These are phyloP conservation scores for Crithidia acanthocephali DNA, from an alignment of 208 protist species.

Conservation along the genomic window DNA sequence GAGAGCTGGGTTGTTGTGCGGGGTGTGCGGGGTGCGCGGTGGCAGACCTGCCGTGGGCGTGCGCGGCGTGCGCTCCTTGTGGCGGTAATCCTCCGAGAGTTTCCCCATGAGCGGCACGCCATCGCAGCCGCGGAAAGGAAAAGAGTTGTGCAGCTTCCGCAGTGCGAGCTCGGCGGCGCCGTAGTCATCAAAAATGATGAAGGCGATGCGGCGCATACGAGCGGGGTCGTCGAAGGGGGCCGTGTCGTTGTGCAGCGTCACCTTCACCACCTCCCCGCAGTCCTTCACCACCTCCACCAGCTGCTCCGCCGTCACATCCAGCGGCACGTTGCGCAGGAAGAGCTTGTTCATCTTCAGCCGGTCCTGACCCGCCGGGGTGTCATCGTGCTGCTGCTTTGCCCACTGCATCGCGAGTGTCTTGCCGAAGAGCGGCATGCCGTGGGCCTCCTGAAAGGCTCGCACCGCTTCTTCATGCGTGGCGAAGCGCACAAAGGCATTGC, in stretches of 20 bases:
- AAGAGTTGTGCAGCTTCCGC: constrained; percentile 46
- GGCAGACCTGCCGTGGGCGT: constrained; percentile 5
- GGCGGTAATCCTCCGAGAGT: constrained; percentile 23
- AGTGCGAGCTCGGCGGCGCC: constrained; percentile 56
- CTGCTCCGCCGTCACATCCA: constrained; percentile 36
- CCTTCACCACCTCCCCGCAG: constrained; percentile 57
- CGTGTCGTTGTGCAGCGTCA: constrained; percentile 80
- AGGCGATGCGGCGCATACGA: constrained; percentile 38
- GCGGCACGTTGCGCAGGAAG: constrained; percentile 85
- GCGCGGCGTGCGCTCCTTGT: constrained; percentile 1
- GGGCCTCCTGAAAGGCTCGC: constrained; percentile 31
- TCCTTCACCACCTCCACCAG: constrained; percentile 41
- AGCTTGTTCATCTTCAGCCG: constrained; percentile 79
- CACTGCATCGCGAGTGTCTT: constrained; percentile 69
- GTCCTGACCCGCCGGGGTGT: constrained; percentile 61
- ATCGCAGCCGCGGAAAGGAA: constrained; percentile 41
- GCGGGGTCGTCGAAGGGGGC: constrained; percentile 30
- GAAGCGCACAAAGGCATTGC: constrained; percentile 58
- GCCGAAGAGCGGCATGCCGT: constrained; percentile 31
- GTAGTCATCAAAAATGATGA: constrained; percentile 50
- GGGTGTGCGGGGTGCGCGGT: constrained; percentile 13
- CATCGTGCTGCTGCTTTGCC: constrained; percentile 74
- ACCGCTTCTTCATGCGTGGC: constrained; percentile 31
- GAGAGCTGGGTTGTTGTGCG: not conserved
- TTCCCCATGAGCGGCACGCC: constrained; percentile 41